These are phyloP conservation scores for Canariomyces notabilis DNA, from an alignment of 2,329 filamentous ascomycete species.

Conservation along the genomic window DNA sequence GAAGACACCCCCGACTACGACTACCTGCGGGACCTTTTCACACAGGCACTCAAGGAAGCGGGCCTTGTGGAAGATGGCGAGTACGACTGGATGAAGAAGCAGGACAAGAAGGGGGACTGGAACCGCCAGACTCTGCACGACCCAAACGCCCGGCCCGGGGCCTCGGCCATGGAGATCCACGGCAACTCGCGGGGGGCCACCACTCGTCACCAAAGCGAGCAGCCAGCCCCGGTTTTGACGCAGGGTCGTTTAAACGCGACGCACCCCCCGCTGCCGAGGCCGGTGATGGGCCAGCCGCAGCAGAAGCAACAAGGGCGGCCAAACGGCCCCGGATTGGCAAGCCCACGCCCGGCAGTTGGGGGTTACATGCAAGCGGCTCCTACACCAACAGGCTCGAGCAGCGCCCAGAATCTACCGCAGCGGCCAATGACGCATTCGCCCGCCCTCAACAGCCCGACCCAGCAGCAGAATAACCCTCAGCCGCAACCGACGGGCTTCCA, in stretches of 20 bases:
- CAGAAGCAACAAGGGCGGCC: slow-evolving; percentile 67
- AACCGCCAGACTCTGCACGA: slow-evolving; percentile 69
- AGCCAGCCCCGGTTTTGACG: slow-evolving; percentile 60
- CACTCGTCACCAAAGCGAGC: slow-evolving; percentile 53
- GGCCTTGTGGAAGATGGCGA: slow-evolving; percentile 96
- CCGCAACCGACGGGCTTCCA: slow-evolving; percentile 76
- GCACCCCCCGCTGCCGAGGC: slow-evolving; percentile 75
- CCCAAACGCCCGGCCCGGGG: slow-evolving; percentile 70
- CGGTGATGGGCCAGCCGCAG: slow-evolving; percentile 58
- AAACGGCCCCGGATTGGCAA: slow-evolving; percentile 69
- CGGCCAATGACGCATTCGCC: slow-evolving; percentile 55
- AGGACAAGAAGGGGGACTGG: slow-evolving; percentile 75
- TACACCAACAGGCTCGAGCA: slow-evolving; percentile 87
- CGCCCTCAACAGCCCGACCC: slow-evolving; percentile 31
- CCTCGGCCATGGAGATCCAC: slow-evolving; percentile 80
- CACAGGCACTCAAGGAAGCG: slow-evolving; percentile 87
- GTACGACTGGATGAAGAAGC: slow-evolving; percentile 98
- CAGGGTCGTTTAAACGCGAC: slow-evolving; percentile 89
- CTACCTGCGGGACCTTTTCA: slow-evolving; percentile 93
- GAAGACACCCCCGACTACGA: slow-evolving; percentile 99
- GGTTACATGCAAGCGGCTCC: slow-evolving; percentile 65
- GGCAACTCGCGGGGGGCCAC: slow-evolving; percentile 63
- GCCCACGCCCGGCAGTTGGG: slow-evolving; percentile 61
- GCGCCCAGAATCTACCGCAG: slow-evolving; percentile 77
- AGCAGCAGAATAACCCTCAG: slow-evolving; percentile 49